Conservation (phyloP, 2,329 filamentous ascomycete genomes). For the Cladophialophora immunda region DNA sequence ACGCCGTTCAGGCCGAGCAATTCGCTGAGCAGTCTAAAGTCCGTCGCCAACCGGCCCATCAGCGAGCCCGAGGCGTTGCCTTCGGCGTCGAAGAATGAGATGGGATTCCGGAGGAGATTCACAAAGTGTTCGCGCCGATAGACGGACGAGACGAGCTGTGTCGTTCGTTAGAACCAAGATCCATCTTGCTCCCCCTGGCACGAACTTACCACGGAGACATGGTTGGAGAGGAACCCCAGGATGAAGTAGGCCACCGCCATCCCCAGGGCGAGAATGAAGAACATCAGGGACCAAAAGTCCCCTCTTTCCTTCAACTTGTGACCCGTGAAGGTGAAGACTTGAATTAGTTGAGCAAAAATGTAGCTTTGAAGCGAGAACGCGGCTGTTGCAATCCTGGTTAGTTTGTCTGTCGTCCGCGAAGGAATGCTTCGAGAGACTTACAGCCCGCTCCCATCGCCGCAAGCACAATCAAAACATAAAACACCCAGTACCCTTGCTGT, state of each 20-base stretch:
- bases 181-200: slow-evolving; percentile 36
- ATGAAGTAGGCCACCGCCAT: slow-evolving; percentile 55
- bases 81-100: slow-evolving; percentile 55
- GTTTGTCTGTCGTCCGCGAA: slow-evolving; percentile 17
- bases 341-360: slow-evolving; percentile 59
- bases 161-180: slow-evolving; percentile 41
- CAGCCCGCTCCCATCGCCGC: slow-evolving; percentile 46
- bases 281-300: slow-evolving; percentile 65
- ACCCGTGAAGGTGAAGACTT: slow-evolving; percentile 56
- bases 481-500: slow-evolving; percentile 44
- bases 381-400: slow-evolving; percentile 47
- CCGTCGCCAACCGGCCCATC: slow-evolving; percentile 57
- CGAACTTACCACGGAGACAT: slow-evolving; percentile 47
- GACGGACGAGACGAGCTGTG: slow-evolving; percentile 45
- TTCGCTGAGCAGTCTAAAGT: slow-evolving; percentile 61
- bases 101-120: slow-evolving; percentile 53
- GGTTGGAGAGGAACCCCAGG: slow-evolving; percentile 57
- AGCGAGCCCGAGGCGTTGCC: slow-evolving; percentile 60
- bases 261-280: slow-evolving; percentile 62
- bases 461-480: slow-evolving; percentile 43
- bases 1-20: slow-evolving; percentile 68
- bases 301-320: slow-evolving; percentile 50
- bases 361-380: slow-evolving; percentile 57
- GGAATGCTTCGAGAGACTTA: slow-evolving; percentile 35
- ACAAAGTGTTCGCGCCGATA: slow-evolving; percentile 58